These are phyloP conservation scores for Diplodia seriata DNA, from an alignment of 2,329 filamentous ascomycete species.

Conservation along the genomic window DNA sequence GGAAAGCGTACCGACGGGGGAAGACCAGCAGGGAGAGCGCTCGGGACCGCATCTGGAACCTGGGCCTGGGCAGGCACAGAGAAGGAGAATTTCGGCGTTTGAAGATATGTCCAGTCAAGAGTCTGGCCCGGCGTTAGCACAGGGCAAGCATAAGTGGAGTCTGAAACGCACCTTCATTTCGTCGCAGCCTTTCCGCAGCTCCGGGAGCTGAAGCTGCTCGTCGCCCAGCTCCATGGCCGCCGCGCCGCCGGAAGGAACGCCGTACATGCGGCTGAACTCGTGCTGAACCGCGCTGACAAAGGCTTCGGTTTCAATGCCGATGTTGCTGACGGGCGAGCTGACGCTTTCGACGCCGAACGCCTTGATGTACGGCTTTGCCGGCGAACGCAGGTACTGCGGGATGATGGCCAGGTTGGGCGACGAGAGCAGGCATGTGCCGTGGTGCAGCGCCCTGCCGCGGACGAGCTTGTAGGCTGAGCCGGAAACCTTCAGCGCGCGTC, in stretches of 20 bases:
- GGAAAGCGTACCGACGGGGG: constrained; percentile 53
- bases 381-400: constrained; percentile 75
- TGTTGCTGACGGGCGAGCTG: constrained; percentile 81
- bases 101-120: constrained; percentile 77
- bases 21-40: constrained; percentile 59
- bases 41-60: constrained; percentile 6
- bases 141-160: constrained; percentile 3
- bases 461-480: constrained; percentile 96
- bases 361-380: constrained; percentile 75
- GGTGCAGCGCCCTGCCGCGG: constrained; percentile 79
- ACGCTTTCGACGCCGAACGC: constrained; percentile 92
- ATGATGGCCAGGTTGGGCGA: constrained; percentile 77
- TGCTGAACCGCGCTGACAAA: constrained; percentile 57
- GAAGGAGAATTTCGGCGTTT: constrained; percentile 84
- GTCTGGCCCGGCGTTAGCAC: constrained; percentile 53
- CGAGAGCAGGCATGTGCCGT: constrained; percentile 85
- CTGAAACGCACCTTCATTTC: constrained; percentile 55
- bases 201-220: constrained; percentile 56
- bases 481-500: constrained; percentile 73
- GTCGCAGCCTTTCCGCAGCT: constrained; percentile 66
- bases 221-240: constrained; percentile 60
- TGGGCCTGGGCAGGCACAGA: constrained; percentile 21
- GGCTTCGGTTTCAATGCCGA: constrained; percentile 62
- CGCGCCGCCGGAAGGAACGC: constrained; percentile 47
- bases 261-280: constrained; percentile 73